Conservation (phyloP, 1,284 basidiomycete species). For the Apiotrichum sp. region DNA sequence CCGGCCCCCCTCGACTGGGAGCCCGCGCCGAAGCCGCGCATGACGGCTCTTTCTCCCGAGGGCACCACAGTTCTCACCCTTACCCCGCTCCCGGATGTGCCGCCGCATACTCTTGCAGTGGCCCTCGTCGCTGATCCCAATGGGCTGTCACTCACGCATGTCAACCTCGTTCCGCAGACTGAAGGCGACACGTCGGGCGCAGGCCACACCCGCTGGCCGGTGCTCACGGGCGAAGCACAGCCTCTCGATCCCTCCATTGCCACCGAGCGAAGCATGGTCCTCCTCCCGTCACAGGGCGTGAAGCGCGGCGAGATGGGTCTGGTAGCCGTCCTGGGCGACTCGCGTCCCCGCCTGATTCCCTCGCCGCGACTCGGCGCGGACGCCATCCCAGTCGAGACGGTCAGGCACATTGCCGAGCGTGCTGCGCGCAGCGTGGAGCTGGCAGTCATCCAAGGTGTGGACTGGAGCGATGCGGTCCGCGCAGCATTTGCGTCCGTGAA, state of each 20-base stretch:
- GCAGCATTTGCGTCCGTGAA: constrained; percentile 20
- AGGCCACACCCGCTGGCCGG: constrained; percentile 8
- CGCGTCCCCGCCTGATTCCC: constrained; percentile 8
- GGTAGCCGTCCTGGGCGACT: constrained; percentile 15
- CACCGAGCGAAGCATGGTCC: background rate
- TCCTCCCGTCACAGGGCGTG: constrained; percentile 22
- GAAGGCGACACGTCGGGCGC: constrained; percentile 5
- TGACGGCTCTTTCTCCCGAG: constrained; percentile 16
- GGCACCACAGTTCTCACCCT: constrained; percentile 23
- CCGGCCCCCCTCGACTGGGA: constrained; percentile 11
- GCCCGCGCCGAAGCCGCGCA: constrained; percentile 6
- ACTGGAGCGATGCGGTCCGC: constrained; percentile 35
- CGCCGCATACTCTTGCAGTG: constrained; percentile 22
- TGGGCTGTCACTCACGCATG: constrained; percentile 17
- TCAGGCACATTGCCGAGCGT: constrained; percentile 14
- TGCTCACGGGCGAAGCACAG: constrained; percentile 11
- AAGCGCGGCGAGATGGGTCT: constrained; percentile 30
- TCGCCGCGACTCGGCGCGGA: constrained; percentile 11
- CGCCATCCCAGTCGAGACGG: constrained; percentile 8
- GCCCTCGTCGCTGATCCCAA: constrained; percentile 15
- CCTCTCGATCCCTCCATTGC: constrained; percentile 5
- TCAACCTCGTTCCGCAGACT: constrained; percentile 17
- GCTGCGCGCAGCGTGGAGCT: constrained; percentile 21
- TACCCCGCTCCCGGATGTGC: constrained; percentile 21
- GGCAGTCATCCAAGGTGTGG: constrained; percentile 27